Base-by-base conservation (phyloP, 805 yeast genomes). In the Candida ipomoeae region DNA sequence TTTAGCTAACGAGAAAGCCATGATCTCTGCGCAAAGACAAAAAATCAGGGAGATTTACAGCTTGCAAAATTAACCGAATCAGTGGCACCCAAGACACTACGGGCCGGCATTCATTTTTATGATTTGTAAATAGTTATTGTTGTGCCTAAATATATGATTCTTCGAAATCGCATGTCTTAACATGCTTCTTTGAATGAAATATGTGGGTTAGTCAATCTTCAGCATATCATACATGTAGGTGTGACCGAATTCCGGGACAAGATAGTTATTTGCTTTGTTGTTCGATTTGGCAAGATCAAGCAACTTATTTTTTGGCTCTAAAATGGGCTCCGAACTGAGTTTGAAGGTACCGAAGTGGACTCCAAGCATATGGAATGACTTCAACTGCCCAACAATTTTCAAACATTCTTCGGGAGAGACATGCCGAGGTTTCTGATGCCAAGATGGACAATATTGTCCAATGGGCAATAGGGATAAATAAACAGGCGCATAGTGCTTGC, bases 341-440 rank as follows among this genome's bases (percentile, higher is more conserved):
- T 89, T 83, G 68, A 90, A 92, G 0, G 98, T 92, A 0, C 98
- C 98, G 96, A 97, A 92, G 67, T 92, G 98, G 32, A 92, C 89
- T 1, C 98, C 98, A 46, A 86, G 79, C 68, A 88, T 80, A 54
- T 77, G 79, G 50, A 75, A 65, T 2, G 88, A 82, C 5, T 77
- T 69, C 50, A 89, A 60, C 54, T 85, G 87, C 14, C 75, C 62
- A 78, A 83, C 83, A 3, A 90, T 84, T 53, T 80, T 72, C 3
- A 87, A 54, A 10, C 91, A 83, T 60, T 92, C 98, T 36, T 69
- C 74, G 0, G 98, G 97, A 45, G 83, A 82, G 44, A 85, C 87
- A 63, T 92, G 98, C 58, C 96, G 79, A 3, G 97, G 92, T 51
- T 80, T 79, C 62, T 92, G 91, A 61, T 91, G 97, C 96, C 96